These are phyloP conservation scores for Astrothelium subdiscretum DNA, from an alignment of 495 filamentous ascomycete species.

Conservation along the genomic window DNA sequence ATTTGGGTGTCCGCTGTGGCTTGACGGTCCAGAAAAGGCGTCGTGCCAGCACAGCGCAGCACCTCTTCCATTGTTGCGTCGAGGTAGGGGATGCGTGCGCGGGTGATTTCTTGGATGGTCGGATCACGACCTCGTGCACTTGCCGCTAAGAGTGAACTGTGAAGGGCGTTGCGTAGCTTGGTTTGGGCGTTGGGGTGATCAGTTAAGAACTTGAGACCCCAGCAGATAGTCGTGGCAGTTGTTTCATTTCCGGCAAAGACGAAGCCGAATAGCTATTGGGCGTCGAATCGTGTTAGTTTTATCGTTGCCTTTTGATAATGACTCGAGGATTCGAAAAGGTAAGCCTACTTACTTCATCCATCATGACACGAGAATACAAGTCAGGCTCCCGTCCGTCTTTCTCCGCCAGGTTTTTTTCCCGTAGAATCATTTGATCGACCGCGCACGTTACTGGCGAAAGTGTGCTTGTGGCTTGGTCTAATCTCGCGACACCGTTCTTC, in stretches of 20 bases:
- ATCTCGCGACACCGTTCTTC: conserved; percentile 13
- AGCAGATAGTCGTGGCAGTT: neutral
- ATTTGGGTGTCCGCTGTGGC: neutral
- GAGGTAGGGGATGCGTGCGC: neutral
- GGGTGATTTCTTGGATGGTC: neutral
- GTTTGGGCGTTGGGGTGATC: neutral
- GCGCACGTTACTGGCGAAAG: too few species aligned
- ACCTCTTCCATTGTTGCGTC: conserved; percentile 5
- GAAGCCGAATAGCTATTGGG: neutral
- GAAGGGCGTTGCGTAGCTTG: neutral
- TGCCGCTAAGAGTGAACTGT: neutral
- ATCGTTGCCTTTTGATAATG: neutral
- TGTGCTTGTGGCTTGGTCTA: too few species aligned
- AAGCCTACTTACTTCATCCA: neutral
- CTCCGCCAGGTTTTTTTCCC: conserved; percentile 23
- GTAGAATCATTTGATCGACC: conserved; percentile 29
- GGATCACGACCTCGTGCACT: neutral
- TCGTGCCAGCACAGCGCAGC: neutral
- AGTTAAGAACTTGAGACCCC: conserved; percentile 1
- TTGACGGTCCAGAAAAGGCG: neutral
- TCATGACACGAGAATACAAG: neutral
- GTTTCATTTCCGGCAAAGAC: conserved; percentile 1
- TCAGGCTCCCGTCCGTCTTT: conserved; percentile 24
- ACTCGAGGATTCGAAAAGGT: too few species aligned
- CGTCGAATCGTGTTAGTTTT: neutral